Percentiles rank a stretch among this genome's conserved stretches.
These are phyloP conservation scores for Rhodotorula kratochvilovae DNA, from an alignment of 768 basidiomycete genomes.

Conservation along the genomic window DNA sequence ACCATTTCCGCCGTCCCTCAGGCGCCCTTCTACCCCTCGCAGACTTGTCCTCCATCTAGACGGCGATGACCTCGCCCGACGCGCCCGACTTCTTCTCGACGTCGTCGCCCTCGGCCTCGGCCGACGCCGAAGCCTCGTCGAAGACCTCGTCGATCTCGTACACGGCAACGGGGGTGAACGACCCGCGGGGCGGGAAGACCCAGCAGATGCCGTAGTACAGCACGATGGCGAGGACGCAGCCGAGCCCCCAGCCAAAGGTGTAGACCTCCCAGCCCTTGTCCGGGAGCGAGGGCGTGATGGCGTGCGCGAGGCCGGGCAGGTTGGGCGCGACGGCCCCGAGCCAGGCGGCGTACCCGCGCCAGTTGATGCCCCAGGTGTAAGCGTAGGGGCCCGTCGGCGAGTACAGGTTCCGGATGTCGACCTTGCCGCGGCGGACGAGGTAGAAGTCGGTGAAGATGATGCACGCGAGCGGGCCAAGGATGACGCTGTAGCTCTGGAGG, in stretches of 20 bases:
- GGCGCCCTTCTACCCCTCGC: too few species aligned
- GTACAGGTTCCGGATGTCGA: constrained; percentile 41
- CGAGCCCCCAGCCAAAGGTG: constrained; percentile 13
- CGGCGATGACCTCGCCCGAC: not conserved
- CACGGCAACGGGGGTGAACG: constrained; percentile 11
- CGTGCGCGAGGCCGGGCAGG: constrained; percentile 44
- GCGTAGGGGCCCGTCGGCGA: constrained; percentile 42
- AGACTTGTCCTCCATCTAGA: not conserved
- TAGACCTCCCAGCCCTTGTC: not conserved
- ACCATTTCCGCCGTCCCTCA: too few species aligned
- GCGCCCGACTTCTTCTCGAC: not conserved
- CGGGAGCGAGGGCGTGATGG: constrained; percentile 37
- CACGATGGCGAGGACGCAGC: not conserved
- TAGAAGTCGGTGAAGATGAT: constrained; percentile 41
- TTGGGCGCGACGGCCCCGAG: constrained; percentile 43
- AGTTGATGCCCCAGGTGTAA: constrained; percentile 45
- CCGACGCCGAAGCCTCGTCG: not conserved
- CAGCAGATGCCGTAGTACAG: constrained; percentile 12
- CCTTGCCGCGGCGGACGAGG: constrained; percentile 33
- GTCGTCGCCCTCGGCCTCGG: constrained; percentile 1
- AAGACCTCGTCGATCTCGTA: constrained; percentile 13
- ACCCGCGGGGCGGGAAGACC: constrained; percentile 6
- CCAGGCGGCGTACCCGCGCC: constrained; percentile 43
- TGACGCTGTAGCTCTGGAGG: constrained; percentile 39
- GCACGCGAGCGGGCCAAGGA: constrained; percentile 44